Evolutionary conservation across 495 filamentous ascomycete genomes (phyloP), one percentile per base, ranked within the genome.

Genomic region (Neurospora sublineolata): DNA sequence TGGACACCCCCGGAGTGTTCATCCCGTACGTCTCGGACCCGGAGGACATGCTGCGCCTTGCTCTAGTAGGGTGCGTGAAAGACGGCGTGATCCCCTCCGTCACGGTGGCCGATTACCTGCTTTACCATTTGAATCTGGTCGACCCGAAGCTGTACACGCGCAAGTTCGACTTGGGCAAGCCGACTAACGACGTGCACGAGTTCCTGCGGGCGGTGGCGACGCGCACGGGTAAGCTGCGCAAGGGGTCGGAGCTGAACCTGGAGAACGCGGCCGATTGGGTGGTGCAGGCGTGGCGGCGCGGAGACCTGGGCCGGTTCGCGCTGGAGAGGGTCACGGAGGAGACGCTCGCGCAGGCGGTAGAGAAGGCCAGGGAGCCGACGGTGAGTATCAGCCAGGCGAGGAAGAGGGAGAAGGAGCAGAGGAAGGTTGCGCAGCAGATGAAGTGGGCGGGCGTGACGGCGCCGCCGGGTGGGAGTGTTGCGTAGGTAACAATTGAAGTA

Each of bases 41-140:
- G 5, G 91, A 94, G 77, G 87, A 90, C 36, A 99, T 99, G 95
- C 83, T 99, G 39, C 97, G 96, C 80, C 85, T 99, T 23, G 89
- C 94, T 8, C 86, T 98, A 0, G 93, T 92, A 64, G 95, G 94
- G 4, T 92, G 91, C 79, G 93, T 98, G 37, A 95, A 97, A 76
- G 94, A 97, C 77, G 90, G 90, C 0, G 84, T 98, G 30, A 88
- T 99, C 42, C 84, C 90, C 4, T 84, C 89, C 1, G 85, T 89
- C 67, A 92, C 89, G 3, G 74, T 98, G 27, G 94, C 92, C 11
- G 95, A 99, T 76, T 99, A 96, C 77, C 80, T 98, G 37, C 86
- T 99, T 30, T 98, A 89, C 80, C 88, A 89, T 52, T 82, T 99
- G 38, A 99, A 99, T 74, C 76, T 86, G 46, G 80, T 84, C 52